Conservation (phyloP, 495 filamentous ascomycete genomes). For the Talaromyces nanjingensis region DNA sequence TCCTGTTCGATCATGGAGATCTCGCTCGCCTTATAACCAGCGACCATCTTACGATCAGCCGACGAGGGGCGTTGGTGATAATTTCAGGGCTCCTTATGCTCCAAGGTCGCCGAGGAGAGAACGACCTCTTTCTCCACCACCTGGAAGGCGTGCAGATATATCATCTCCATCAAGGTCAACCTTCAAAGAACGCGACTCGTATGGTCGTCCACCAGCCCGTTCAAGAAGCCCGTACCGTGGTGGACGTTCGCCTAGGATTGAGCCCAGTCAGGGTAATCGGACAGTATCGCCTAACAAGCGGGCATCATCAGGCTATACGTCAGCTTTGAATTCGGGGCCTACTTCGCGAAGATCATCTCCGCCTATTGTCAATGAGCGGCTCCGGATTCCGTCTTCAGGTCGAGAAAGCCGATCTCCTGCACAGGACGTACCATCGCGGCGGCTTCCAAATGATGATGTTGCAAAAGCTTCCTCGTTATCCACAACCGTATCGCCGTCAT, state of each 20-base stretch:
- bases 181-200: slow-evolving; percentile 6
- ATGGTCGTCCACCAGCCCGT: slow-evolving; percentile 9
- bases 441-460: slow-evolving; percentile 6
- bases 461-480: neutral
- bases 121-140: slow-evolving; percentile 10
- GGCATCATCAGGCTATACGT: slow-evolving; percentile 20
- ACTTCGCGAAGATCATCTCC: slow-evolving; percentile 36
- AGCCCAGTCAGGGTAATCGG: slow-evolving; percentile 13
- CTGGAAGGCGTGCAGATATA: slow-evolving; percentile 20
- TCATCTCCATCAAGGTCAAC: slow-evolving; percentile 29
- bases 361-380: slow-evolving; percentile 20
- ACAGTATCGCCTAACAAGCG: slow-evolving; percentile 24
- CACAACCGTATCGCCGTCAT: neutral
- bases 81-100: slow-evolving; percentile 23
- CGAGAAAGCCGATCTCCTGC: slow-evolving; percentile 23
- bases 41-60: slow-evolving; percentile 21
- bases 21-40: slow-evolving; percentile 36
- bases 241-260: slow-evolving; percentile 11
- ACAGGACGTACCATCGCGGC: slow-evolving; percentile 7
- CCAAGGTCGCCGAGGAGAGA: slow-evolving; percentile 21
- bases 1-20: slow-evolving; percentile 32
- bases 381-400: slow-evolving; percentile 14
- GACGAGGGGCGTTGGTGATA: slow-evolving; percentile 28
- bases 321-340: slow-evolving; percentile 28
- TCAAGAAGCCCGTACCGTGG: slow-evolving; percentile 21